phyloP scores from a whole-genome alignment of 768 basidiomycete genomes.

The Cystofilobasidium macerans region DNA sequence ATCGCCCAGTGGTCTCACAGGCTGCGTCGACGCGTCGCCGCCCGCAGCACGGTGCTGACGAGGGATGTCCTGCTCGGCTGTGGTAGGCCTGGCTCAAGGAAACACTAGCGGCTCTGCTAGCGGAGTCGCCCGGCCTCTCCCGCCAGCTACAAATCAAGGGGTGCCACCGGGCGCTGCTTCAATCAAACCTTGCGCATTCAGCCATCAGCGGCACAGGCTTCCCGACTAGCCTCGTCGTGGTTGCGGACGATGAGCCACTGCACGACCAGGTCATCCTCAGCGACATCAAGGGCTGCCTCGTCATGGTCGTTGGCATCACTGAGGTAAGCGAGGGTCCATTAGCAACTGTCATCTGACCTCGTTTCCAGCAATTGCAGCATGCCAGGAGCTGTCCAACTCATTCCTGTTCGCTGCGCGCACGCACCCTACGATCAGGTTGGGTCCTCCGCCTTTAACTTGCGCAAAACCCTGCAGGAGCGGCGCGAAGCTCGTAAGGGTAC shows the following conservation, averaged over 20 bases:
- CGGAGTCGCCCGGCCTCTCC: neutral
- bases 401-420: too few species aligned
- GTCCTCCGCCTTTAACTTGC: conserved; percentile 19
- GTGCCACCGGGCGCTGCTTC: neutral
- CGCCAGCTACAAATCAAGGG: conserved; percentile 16
- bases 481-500: conserved; percentile 16
- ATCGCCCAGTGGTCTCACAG: neutral
- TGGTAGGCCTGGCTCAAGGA: neutral
- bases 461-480: conserved; percentile 10
- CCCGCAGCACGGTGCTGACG: neutral
- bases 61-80: neutral
- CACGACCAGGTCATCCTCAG: conserved; percentile 3
- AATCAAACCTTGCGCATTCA: conserved; percentile 12
- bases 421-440: conserved; percentile 5
- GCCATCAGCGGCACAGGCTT: conserved; percentile 15
- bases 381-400: neutral
- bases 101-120: neutral
- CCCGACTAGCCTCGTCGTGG: neutral
- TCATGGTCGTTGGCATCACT: conserved; percentile 22
- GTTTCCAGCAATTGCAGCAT: neutral
- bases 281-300: conserved; percentile 12
- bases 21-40: neutral
- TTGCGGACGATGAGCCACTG: conserved; percentile 2
- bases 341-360: too few species aligned
- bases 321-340: conserved; percentile 3